Percentiles rank a stretch among this genome's conserved stretches.
Conservation (phyloP, 345 rosid species). For the Iberis pinnata region DNA sequence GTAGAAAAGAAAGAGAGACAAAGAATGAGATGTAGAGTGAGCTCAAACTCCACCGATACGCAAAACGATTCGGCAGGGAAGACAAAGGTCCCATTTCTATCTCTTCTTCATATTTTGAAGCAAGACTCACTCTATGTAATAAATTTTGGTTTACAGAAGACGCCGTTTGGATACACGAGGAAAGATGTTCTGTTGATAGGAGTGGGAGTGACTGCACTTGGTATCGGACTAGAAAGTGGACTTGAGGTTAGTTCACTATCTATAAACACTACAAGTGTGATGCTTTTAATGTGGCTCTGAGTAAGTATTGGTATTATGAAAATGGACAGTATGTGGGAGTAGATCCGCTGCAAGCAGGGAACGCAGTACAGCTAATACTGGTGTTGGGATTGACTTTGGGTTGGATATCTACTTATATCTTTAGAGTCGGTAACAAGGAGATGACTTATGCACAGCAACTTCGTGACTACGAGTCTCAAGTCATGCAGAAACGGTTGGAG, state of each 20-base stretch:
- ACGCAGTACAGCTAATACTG: conserved; percentile 70
- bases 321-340: conserved; percentile 66
- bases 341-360: conserved; percentile 87
- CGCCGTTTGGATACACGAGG: conserved; percentile 82
- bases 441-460: conserved; percentile 94
- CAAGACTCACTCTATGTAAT: conserved; percentile 8
- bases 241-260: conserved; percentile 48
- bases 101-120: not conserved
- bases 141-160: conserved; percentile 29
- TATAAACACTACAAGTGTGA: too few species aligned
- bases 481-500: conserved; percentile 93
- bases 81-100: conserved; percentile 19
- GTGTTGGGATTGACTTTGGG: conserved; percentile 87
- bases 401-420: conserved; percentile 87
- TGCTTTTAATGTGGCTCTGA: conserved; percentile 2
- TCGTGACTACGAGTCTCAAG: conserved; percentile 85
- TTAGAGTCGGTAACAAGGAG: conserved; percentile 92
- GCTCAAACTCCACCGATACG: conserved; percentile 26
- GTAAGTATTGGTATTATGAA: conserved; percentile 4
- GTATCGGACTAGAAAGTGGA: conserved; percentile 77
- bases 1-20: not conserved
- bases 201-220: conserved; percentile 66
- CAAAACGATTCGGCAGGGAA: conserved; percentile 23
- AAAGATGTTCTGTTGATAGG: conserved; percentile 90
- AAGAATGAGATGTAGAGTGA: conserved; percentile 25